A percentile compares a stretch with the other conserved stretches of the same genome.
Conservation (phyloP, 1,139 yeast genomes). For the Candida buenavistaensis region DNA sequence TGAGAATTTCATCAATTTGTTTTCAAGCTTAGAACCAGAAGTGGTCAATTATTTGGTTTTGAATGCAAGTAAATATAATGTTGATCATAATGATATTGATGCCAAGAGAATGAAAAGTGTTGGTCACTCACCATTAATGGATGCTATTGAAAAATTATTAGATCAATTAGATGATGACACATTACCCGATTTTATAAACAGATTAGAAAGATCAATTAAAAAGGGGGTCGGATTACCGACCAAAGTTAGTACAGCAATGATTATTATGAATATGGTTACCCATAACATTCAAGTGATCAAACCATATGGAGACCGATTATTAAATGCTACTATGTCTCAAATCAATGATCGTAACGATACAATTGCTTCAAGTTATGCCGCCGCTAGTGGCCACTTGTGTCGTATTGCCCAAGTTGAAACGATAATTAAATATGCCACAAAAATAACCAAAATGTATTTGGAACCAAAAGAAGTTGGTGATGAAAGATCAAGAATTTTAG, state of each 20-base stretch:
- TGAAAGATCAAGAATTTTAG: slow-evolving; percentile 47
- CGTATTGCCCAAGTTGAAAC: slow-evolving; percentile 59
- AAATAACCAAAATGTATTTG: slow-evolving; percentile 60
- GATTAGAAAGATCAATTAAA: slow-evolving; percentile 52
- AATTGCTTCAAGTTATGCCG: slow-evolving; percentile 73
- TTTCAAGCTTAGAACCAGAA: slow-evolving; percentile 92
- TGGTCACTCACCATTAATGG: slow-evolving; percentile 86
- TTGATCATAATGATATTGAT: slow-evolving; percentile 72
- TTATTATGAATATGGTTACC: slow-evolving; percentile 63
- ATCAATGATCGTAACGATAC: slow-evolving; percentile 71
- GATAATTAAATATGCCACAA: slow-evolving; percentile 54
- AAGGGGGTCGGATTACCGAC: slow-evolving; percentile 88
- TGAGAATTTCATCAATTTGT: slow-evolving; percentile 65
- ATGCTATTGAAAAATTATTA: slow-evolving; percentile 72
- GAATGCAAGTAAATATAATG: slow-evolving; percentile 85
- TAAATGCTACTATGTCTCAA: slow-evolving; percentile 59
- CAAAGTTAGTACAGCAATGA: slow-evolving; percentile 82
- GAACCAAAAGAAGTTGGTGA: slow-evolving; percentile 52
- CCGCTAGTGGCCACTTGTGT: slow-evolving; percentile 77
- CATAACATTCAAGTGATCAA: slow-evolving; percentile 54
- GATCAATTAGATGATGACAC: slow-evolving; percentile 53
- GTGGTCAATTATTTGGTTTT: slow-evolving; percentile 80
- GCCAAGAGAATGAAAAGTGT: slow-evolving; percentile 72
- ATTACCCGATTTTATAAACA: slow-evolving; percentile 53
- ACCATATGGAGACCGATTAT: slow-evolving; percentile 63